These are phyloP conservation scores for Stephania yunnanensis DNA, from an alignment of 164 flowering plant genomes.

Conservation along the genomic window DNA sequence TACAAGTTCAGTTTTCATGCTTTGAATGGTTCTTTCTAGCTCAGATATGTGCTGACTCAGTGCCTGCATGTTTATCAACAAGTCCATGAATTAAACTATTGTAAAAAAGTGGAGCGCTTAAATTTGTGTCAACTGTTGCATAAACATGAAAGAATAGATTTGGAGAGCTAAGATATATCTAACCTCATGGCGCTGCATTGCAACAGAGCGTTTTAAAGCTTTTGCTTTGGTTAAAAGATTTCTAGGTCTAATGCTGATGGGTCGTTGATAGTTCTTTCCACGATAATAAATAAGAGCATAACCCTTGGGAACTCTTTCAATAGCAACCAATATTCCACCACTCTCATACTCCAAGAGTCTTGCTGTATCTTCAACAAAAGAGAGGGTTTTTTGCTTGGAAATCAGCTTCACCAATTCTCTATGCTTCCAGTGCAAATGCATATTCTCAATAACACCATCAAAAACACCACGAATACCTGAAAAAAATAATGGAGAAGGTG, in stretches of 20 bases:
- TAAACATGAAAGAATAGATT: background rate
- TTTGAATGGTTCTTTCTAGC: conserved; percentile 66
- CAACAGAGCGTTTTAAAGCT: conserved; percentile 87
- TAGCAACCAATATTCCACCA: conserved; percentile 86
- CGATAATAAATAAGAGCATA: conserved; percentile 85
- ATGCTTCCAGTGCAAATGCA: conserved; percentile 99
- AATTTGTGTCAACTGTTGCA: background rate
- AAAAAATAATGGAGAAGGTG: background rate
- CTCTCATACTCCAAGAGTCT: conserved; percentile 89
- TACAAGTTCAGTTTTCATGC: conserved; percentile 64
- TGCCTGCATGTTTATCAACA: conserved; percentile 51
- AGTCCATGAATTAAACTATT: background rate
- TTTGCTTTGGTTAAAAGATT: conserved; percentile 92
- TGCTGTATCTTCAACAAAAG: conserved; percentile 91
- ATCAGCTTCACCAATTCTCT: conserved; percentile 93
- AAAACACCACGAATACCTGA: conserved; percentile 97
- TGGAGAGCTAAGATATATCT: conserved; percentile 12
- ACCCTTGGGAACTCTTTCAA: conserved; percentile 91
- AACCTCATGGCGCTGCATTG: conserved; percentile 98
- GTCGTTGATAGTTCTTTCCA: conserved; percentile 90
- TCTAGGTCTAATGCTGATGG: conserved; percentile 78
- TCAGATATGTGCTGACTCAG: conserved; percentile 88
- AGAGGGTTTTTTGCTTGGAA: conserved; percentile 75
- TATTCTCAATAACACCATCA: conserved; percentile 96
- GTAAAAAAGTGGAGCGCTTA: background rate